phyloP scores from a whole-genome alignment of 2,329 filamentous ascomycete genomes.

The Xylariaceae sp. region DNA sequence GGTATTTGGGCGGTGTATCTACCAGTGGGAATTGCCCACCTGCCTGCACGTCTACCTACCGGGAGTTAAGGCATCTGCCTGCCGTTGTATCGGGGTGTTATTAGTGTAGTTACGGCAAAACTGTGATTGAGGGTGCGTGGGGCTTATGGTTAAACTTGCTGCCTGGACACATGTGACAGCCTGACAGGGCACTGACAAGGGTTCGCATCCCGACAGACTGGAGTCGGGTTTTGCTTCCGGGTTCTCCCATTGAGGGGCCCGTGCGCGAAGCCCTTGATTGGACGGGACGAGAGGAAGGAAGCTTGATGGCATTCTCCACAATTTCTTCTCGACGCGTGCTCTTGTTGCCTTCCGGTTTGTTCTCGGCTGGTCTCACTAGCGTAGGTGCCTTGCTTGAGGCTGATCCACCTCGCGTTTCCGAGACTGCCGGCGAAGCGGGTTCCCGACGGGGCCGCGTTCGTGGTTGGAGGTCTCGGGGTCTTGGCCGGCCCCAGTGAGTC shows the following conservation, averaged over 20 bases:
- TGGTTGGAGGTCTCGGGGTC: slow-evolving; percentile 1
- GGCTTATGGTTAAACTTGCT: too few relatives aligned
- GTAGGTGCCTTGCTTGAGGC: background rate
- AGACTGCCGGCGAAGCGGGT: slow-evolving; percentile 19
- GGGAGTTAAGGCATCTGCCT: too few relatives aligned
- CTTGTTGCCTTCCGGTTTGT: slow-evolving; percentile 23
- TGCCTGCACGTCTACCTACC: too few relatives aligned
- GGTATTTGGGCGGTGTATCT: too few relatives aligned
- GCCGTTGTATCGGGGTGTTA: too few relatives aligned
- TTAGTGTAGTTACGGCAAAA: too few relatives aligned
- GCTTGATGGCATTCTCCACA: slow-evolving; percentile 16
- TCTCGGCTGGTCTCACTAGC: slow-evolving; percentile 10
- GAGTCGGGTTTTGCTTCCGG: slow-evolving; percentile 31
- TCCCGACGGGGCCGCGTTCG: slow-evolving; percentile 14
- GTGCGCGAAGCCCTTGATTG: slow-evolving; percentile 20
- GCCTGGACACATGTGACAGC: background rate
- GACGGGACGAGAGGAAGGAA: slow-evolving; percentile 18
- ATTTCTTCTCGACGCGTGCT: slow-evolving; percentile 18
- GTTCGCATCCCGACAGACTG: slow-evolving; percentile 23
- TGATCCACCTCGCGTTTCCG: slow-evolving; percentile 5
- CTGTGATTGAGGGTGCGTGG: too few relatives aligned
- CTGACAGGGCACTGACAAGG: background rate
- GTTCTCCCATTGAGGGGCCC: slow-evolving; percentile 26
- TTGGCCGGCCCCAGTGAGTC: slow-evolving; percentile 5
- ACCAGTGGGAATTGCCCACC: too few relatives aligned